Evolutionary conservation across 352 stramenopile species (phyloP), one percentile per base, ranked within the genome.

Genomic region (Globisporangium alternatum): DNA sequence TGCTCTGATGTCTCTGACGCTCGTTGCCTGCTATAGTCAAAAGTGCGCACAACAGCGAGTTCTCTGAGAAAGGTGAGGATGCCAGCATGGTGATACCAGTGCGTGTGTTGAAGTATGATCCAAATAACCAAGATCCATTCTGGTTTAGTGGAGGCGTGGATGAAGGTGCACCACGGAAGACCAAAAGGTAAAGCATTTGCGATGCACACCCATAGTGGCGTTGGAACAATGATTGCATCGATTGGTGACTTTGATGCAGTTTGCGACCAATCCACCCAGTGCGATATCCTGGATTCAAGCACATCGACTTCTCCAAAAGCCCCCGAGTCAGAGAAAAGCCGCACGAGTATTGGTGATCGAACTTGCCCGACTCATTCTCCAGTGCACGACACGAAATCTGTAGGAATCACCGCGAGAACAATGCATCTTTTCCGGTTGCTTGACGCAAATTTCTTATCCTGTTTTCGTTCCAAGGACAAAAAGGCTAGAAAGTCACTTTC

Each of bases 221-320:
- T 25, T 31, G 13, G 31, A 44, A 10, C 10, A 22, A 5, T 57
- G n/a, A 9, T 25, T 28, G 6, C 5, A 5, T 43, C n/a, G 5
- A 19, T 37, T 44, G 28, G 37, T 47, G 28, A 5, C 43, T 9
- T 57, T 48, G n/a, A n/a, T n/a, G 37, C 41, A 65, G 65, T 71
- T 45, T 48, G 45, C n/a, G 39, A 71, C 33, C 61, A 56, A 22
- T 69, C 53, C 12, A 30, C 33, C 21, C 64, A 66, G 35, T 71
- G 61, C 53, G n/a, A 66, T 35, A 30, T 64, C 17, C 19, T 52
- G 37, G 37, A 19, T 39, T n/a, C 54, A 30, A 57, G 13, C 10
- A n/a, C 54, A 19, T 35, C 54, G 22, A 59, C 21, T 5, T 28
- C 37, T 22, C 19, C 44, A 2, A 15, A 33, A 55, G 4, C 21